Base-by-base conservation (phyloP, 345 rosid species). In the Arabidopsis suecica region DNA sequence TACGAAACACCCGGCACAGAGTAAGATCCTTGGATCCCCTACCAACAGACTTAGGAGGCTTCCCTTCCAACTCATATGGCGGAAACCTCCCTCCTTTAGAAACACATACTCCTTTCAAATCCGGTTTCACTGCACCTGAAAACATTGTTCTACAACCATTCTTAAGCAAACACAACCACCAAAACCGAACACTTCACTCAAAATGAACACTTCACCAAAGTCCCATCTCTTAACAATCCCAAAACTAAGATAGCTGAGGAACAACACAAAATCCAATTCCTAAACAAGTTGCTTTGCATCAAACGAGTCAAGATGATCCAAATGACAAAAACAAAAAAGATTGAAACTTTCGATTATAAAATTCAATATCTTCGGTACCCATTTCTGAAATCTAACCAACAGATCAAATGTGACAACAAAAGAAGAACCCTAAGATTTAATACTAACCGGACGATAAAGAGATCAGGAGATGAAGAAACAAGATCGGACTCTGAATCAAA, bases 61-160 rank as follows among this genome's bases (percentile, higher is more conserved):
- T 88, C 48, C 98, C 96, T 81, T 89, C 90, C 9, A 82, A 82
- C 11, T 90, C 78, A 63, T 85, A 96, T 8, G 96, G 88, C 0
- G 89, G 88, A 75, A 96, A 96, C 63, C 87, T 77, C 40, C 96
- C 97, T 28, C 99, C 96, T 84, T 96, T 88, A 18, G 98, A 96
- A 41, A 84, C 22, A 55, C 98, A 96, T 12, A 83, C 83, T 33
- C 92, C 93, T 57, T 37, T 64, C 23, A 45, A 30, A 14, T 71
- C 73, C 3, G 81, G 57, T 62, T 79, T 80, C 9, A 84, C 88
- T 78, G 89, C 80, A 72, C 78, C 81, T 72, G 78, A 59, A 60
- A 72, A 22, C 61, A 65, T 51, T 53, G 7, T 67, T 68, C 62
- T 69, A 68, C 69, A 61, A 41, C 23, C 61, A 51, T 61, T 20